Conservation (phyloP, 495 filamentous ascomycete species). For the Schizothecium vesticola region DNA sequence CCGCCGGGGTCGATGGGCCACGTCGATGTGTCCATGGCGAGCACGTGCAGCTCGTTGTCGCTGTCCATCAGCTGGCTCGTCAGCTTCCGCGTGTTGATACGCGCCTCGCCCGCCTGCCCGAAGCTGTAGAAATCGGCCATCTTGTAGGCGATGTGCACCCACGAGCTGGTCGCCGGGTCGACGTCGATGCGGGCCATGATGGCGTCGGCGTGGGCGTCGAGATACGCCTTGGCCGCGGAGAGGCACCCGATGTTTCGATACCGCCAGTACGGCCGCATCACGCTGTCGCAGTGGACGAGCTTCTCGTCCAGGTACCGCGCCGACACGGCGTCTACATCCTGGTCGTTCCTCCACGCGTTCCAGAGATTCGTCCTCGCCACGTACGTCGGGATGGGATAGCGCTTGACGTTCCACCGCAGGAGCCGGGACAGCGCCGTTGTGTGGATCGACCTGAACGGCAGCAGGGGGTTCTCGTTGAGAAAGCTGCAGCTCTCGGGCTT, state of each 20-base stretch:
- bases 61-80: constrained; percentile 38
- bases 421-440: constrained; percentile 44
- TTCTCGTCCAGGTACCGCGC: constrained; percentile 57
- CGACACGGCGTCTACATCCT: constrained; percentile 53
- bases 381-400: constrained; percentile 51
- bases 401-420: constrained; percentile 45
- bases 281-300: constrained; percentile 45
- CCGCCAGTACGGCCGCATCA: constrained; percentile 54
- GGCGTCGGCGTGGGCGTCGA: constrained; percentile 50
- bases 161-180: constrained; percentile 54
- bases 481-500: constrained; percentile 53
- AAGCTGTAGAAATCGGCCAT: constrained; percentile 57
- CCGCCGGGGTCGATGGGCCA: constrained; percentile 62
- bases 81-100: constrained; percentile 37
- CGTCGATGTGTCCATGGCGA: constrained; percentile 57
- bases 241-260: constrained; percentile 51
- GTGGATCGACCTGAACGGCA: constrained; percentile 44
- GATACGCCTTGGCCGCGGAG: constrained; percentile 45
- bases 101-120: constrained; percentile 52
- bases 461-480: constrained; percentile 52
- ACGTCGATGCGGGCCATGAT: constrained; percentile 57
- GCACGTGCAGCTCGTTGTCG: constrained; percentile 51
- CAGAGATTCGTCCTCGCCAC: constrained; percentile 54
- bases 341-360: constrained; percentile 54
- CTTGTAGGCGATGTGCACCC: constrained; percentile 59